Evolutionary conservation across 2,329 filamentous ascomycete genomes (phyloP).

Genomic region (Xylaria sp.): DNA sequence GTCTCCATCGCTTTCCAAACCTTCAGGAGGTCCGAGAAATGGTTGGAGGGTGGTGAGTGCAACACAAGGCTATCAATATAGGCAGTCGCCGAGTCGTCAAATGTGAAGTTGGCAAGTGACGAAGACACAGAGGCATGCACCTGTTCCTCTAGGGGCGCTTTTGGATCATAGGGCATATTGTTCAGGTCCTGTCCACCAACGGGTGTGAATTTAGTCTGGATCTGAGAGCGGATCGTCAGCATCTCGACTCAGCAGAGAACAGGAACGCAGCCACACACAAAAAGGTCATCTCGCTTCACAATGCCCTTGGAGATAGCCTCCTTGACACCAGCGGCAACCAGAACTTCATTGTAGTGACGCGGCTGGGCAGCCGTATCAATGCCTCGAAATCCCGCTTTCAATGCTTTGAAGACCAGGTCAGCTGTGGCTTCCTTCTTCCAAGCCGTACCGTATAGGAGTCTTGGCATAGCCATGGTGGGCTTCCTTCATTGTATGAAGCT

Average conservation of each 20-base stretch:
- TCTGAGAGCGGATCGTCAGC: slow-evolving; percentile 52
- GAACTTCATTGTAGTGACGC: slow-evolving; percentile 78
- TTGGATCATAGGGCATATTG: slow-evolving; percentile 70
- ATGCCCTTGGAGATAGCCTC: slow-evolving; percentile 67
- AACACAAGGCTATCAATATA: slow-evolving; percentile 81
- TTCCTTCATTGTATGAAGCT: slow-evolving; percentile 18
- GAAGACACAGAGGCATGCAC: slow-evolving; percentile 38
- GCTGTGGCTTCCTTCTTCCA: slow-evolving; percentile 80
- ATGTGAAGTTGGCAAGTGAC: slow-evolving; percentile 54
- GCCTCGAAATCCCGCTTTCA: slow-evolving; percentile 75
- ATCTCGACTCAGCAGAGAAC: slow-evolving; percentile 22
- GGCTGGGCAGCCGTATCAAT: slow-evolving; percentile 84
- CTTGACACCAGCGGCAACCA: slow-evolving; percentile 74
- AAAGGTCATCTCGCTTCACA: slow-evolving; percentile 69
- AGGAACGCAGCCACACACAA: slow-evolving; percentile 57
- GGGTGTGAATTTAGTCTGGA: slow-evolving; percentile 87
- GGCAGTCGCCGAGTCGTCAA: slow-evolving; percentile 28
- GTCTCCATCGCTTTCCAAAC: slow-evolving; percentile 74
- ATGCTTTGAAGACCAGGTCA: slow-evolving; percentile 73
- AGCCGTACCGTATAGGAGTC: slow-evolving; percentile 81
- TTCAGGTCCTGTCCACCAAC: slow-evolving; percentile 68
- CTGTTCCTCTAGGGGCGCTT: slow-evolving; percentile 69
- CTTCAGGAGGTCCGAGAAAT: slow-evolving; percentile 61
- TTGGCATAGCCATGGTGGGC: slow-evolving; percentile 56
- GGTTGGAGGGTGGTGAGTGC: slow-evolving; percentile 64